These are phyloP conservation scores for Amylostereum areolatum DNA, from an alignment of 1,284 basidiomycete genomes.

Conservation along the genomic window DNA sequence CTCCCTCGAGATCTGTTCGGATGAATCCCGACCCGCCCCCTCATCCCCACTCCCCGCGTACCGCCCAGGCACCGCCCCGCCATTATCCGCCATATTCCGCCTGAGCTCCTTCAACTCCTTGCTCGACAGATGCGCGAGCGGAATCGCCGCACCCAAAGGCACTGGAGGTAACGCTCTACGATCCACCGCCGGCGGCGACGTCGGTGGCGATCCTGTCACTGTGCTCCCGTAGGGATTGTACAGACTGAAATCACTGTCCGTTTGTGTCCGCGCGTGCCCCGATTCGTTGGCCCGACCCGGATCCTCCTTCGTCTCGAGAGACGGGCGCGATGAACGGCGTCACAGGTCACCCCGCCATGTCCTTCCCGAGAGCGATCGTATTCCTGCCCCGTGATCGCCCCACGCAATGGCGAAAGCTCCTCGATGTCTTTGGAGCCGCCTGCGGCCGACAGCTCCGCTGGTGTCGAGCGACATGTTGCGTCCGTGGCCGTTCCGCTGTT, in stretches of 20 bases:
- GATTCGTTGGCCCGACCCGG: no score
- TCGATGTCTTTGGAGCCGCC: no score
- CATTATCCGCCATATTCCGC: not conserved
- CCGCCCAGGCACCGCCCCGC: not conserved
- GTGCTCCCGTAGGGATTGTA: no score
- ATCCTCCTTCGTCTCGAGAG: not conserved
- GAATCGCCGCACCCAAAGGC: slow-evolving; percentile 11
- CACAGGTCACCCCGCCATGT: not conserved
- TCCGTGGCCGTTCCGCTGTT: not conserved
- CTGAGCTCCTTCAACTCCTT: slow-evolving; percentile 5
- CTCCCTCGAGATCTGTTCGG: not conserved
- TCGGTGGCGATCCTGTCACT: no score
- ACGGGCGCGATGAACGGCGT: not conserved
- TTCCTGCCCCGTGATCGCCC: not conserved
- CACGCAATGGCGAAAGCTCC: no score
- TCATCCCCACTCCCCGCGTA: not conserved
- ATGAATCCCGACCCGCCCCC: not conserved
- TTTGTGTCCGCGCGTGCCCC: no score
- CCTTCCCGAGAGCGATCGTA: not conserved
- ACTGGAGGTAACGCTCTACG: slow-evolving; percentile 18
- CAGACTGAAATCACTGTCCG: no score
- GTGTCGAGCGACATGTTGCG: not conserved
- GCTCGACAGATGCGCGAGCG: slow-evolving; percentile 1
- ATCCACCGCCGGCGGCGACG: no score
- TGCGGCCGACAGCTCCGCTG: not conserved